Evolutionary conservation across 2,329 filamentous ascomycete genomes (phyloP).

Genomic region (Zelopaecilomyces penicillatus): DNA sequence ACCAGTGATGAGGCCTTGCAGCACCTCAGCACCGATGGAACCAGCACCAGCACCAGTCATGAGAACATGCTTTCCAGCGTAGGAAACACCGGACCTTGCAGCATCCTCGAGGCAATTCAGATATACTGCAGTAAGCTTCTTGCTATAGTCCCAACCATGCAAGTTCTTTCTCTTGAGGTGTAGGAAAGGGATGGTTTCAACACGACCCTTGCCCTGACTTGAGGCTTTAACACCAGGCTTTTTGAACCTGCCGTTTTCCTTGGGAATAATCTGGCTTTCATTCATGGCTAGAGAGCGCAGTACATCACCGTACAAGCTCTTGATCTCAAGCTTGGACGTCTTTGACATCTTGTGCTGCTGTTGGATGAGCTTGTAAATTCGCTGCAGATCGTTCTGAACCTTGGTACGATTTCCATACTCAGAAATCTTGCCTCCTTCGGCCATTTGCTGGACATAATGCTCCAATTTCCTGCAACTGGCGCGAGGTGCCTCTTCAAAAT

Average conservation of each 20-base stretch:
- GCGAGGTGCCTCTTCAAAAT: constrained; percentile 80
- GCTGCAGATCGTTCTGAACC: constrained; percentile 89
- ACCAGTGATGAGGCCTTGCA: constrained; percentile 92
- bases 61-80: constrained; percentile 88
- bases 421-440: constrained; percentile 94
- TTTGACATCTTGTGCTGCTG: constrained; percentile 98
- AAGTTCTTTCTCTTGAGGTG: constrained; percentile 91
- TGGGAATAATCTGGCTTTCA: constrained; percentile 90
- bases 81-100: constrained; percentile 79
- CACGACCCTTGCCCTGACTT: constrained; percentile 70
- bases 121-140: constrained; percentile 91
- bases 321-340: constrained; percentile 92
- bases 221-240: constrained; percentile 44
- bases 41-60: constrained; percentile 98
- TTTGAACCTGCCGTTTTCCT: constrained; percentile 64
- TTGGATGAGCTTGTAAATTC: constrained; percentile 97
- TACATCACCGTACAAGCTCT: constrained; percentile 87
- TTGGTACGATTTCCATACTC: constrained; percentile 98
- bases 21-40: constrained; percentile 93
- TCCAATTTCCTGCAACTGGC: constrained; percentile 91
- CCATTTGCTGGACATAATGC: constrained; percentile 98
- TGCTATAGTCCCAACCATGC: constrained; percentile 98
- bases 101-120: constrained; percentile 86
- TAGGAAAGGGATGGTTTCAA: constrained; percentile 95
- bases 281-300: constrained; percentile 95